phyloP scores from a whole-genome alignment of 129 eudicot genomes.

The Ambrosia trifida region DNA sequence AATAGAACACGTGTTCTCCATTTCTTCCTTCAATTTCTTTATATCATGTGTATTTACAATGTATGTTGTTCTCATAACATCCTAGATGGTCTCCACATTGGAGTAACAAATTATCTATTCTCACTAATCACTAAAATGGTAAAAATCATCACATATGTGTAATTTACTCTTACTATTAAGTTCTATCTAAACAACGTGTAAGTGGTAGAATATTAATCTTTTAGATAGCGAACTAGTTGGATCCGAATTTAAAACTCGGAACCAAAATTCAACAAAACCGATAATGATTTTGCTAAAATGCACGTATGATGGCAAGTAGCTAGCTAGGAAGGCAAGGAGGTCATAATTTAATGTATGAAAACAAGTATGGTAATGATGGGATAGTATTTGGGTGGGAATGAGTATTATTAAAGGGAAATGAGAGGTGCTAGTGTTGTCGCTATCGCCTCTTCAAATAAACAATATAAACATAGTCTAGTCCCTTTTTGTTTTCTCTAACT shows the following conservation, averaged over 20 bases:
- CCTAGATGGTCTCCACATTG: too few species aligned
- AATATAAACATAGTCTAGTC: slow-evolving; percentile 28
- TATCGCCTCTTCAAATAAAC: slow-evolving; percentile 29
- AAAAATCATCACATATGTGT: background rate
- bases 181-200: too few species aligned
- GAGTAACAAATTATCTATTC: too few species aligned
- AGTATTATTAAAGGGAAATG: slow-evolving; percentile 44
- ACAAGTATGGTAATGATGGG: slow-evolving; percentile 30
- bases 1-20: too few species aligned
- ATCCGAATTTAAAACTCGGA: too few species aligned
- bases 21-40: too few species aligned
- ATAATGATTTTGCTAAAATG: background rate
- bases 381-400: slow-evolving; percentile 40
- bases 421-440: slow-evolving; percentile 35
- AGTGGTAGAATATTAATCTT: too few species aligned
- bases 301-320: slow-evolving; percentile 15
- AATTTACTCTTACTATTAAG: too few species aligned
- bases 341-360: slow-evolving; percentile 36
- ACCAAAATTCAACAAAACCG: too few species aligned
- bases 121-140: background rate
- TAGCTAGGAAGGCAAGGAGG: slow-evolving; percentile 6
- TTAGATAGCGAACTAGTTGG: too few species aligned
- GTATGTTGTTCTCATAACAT: too few species aligned
- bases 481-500: slow-evolving; percentile 25
- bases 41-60: too few species aligned